Base-by-base conservation (phyloP, 805 yeast species). In the Brettanomyces bruxellensis region DNA sequence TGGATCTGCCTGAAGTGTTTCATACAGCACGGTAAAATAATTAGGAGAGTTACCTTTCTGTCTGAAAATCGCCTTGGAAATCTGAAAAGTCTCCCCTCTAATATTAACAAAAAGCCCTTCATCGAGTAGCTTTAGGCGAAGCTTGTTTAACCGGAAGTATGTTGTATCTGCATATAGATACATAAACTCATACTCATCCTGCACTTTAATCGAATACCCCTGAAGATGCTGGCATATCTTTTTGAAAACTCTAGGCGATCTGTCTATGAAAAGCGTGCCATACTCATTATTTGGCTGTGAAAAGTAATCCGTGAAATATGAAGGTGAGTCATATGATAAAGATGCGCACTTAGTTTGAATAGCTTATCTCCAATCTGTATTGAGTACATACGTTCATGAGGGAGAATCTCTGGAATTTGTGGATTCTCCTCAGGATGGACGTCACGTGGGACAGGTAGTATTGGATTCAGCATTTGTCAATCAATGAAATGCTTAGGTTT, bases 291-390 rank as follows among this genome's bases (percentile, higher is more conserved):
- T 55, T 24, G 57, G 68, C 22, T 66, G 56, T 4, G 56, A 54
- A 60, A 89, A 89, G 65, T 70, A 86, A 25, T 73, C 69, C 3
- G 96, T 87, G 68, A 89, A 90, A 60, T 85, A 88, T 4, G 95
- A 86, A 0, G 97, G 97, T 0, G 83, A 82, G 64, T 89, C 96
- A 2, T 85, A 84, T 25, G 88, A 83, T 36, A 89, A 64, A 2
- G 95, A 86, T 0, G 93, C 90, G 1, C 96, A 56, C 88, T 81
- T 14, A 83, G 54, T n/a, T 71, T 68, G 61, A 81, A 88, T 25
- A 77, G 52, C 51, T 69, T 70, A 38, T 70, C 73, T 0, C 95
- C 95, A 11, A 87, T 79, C 58, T 82, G 86, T 25, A 88, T 72
- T 14, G 80, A 70, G 63, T 74, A 88, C 63, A 85, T 77, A 47